These are phyloP conservation scores for Candida coquimbonensis DNA, from an alignment of 805 yeast genomes.

Conservation along the genomic window DNA sequence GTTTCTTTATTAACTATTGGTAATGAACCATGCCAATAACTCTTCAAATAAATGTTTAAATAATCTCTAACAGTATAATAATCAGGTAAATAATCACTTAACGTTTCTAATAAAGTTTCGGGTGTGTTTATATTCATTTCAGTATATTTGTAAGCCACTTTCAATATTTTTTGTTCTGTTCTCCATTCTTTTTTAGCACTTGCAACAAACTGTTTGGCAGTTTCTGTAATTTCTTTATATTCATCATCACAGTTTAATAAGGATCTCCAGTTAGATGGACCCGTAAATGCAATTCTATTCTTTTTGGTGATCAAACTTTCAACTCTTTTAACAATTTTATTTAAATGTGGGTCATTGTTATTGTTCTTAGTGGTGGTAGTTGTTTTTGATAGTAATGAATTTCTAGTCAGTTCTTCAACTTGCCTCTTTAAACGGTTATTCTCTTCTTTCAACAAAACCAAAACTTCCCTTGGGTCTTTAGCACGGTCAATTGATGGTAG, in stretches of 20 bases:
- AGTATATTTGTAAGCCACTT: constrained; percentile 4
- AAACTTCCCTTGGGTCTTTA: constrained; percentile 7
- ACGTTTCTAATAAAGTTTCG: constrained; percentile 6
- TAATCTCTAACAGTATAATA: constrained; percentile 12
- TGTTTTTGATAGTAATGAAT: background rate
- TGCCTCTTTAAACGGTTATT: constrained; percentile 13
- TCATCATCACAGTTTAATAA: constrained; percentile 3
- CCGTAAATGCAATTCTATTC: constrained; percentile 13
- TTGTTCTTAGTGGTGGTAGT: background rate
- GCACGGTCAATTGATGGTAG: constrained; percentile 20
- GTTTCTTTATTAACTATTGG: constrained; percentile 13
- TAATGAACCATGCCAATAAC: constrained; percentile 12
- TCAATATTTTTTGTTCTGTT: constrained; percentile 9
- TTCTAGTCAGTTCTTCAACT: constrained; percentile 5
- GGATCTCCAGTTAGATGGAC: constrained; percentile 20
- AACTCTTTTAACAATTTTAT: constrained; percentile 3
- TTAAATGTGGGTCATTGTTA: background rate
- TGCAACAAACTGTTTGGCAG: constrained; percentile 9
- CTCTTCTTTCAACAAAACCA: constrained; percentile 12
- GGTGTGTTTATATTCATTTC: constrained; percentile 8
- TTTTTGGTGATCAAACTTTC: constrained; percentile 6
- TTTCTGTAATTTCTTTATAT: constrained; percentile 6
- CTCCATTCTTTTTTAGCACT: constrained; percentile 20
- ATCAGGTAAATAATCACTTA: constrained; percentile 16
- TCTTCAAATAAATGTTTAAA: constrained; percentile 9